Evolutionary conservation across 1,284 basidiomycete species (phyloP).

Genomic region (Ustilago hordei): DNA sequence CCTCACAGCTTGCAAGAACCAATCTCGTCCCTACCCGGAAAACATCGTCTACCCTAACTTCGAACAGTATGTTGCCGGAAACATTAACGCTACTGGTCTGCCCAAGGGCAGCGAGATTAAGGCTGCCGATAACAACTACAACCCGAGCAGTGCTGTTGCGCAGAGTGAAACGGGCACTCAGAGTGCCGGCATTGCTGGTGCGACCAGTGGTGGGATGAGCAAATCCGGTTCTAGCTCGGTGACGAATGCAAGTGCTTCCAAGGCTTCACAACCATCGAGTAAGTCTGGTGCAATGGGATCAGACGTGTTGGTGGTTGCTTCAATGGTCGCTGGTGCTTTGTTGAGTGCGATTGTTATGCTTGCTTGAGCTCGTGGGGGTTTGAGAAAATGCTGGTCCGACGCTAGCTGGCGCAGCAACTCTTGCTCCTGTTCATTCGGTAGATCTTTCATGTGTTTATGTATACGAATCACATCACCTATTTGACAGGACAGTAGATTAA

Average conservation of each 20-base stretch:
- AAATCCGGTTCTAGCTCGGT: conserved; percentile 6
- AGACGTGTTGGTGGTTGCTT: conserved; percentile 10
- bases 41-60: conserved; percentile 68
- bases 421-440: neutral
- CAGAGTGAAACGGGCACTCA: conserved; percentile 30
- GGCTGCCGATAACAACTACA: conserved; percentile 32
- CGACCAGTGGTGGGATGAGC: conserved; percentile 4
- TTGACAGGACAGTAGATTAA: neutral
- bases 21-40: conserved; percentile 71
- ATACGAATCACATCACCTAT: neutral
- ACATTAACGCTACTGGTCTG: conserved; percentile 56
- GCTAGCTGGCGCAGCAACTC: neutral
- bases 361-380: conserved; percentile 2
- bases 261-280: conserved; percentile 3
- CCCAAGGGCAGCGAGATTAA: conserved; percentile 49
- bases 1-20: conserved; percentile 65
- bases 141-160: conserved; percentile 21
- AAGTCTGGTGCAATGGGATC: conserved; percentile 5
- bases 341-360: conserved; percentile 32
- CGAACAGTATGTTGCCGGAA: conserved; percentile 56
- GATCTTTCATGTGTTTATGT: neutral
- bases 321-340: conserved; percentile 12
- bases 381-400: neutral
- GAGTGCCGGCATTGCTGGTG: conserved; percentile 19
- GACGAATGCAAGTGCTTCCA: conserved; percentile 1